Percentiles rank a stretch among this genome's conserved stretches.
Evolutionary conservation across 805 yeast species (phyloP).

Genomic region (Naumovozyma baii): DNA sequence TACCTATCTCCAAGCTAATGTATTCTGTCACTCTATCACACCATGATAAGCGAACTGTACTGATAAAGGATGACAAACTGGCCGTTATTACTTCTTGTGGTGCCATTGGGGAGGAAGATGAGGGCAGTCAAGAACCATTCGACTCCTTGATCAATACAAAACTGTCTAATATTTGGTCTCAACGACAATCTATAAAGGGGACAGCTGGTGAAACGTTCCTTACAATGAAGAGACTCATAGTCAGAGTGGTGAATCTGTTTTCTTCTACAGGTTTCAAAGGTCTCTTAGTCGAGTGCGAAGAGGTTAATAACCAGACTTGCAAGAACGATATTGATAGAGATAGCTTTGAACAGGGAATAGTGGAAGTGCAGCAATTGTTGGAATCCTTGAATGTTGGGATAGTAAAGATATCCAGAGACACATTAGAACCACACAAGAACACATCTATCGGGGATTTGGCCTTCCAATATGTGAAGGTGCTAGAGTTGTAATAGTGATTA

Average conservation of each 20-base stretch:
- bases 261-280: conserved; percentile 29
- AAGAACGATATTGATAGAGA: neutral
- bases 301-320: too few species aligned
- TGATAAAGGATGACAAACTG: conserved; percentile 15
- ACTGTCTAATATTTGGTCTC: conserved; percentile 27
- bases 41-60: conserved; percentile 15
- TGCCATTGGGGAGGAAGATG: conserved; percentile 4
- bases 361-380: conserved; percentile 10
- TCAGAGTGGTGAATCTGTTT: conserved; percentile 25
- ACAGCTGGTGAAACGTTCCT: conserved; percentile 27
- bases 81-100: conserved; percentile 20
- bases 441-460: conserved; percentile 18
- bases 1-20: conserved; percentile 16
- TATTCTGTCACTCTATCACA: conserved; percentile 23
- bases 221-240: conserved; percentile 13
- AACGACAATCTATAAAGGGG: conserved; percentile 26
- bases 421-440: conserved; percentile 5
- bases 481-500: conserved; percentile 11
- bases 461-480: conserved; percentile 23
- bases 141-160: conserved; percentile 18
- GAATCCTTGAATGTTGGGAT: conserved; percentile 15
- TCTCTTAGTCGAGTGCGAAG: conserved; percentile 17
- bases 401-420: conserved; percentile 14
- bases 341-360: neutral
- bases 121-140: conserved; percentile 19